phyloP scores from a whole-genome alignment of 2,329 filamentous ascomycete species.

The Cercospora janseana region DNA sequence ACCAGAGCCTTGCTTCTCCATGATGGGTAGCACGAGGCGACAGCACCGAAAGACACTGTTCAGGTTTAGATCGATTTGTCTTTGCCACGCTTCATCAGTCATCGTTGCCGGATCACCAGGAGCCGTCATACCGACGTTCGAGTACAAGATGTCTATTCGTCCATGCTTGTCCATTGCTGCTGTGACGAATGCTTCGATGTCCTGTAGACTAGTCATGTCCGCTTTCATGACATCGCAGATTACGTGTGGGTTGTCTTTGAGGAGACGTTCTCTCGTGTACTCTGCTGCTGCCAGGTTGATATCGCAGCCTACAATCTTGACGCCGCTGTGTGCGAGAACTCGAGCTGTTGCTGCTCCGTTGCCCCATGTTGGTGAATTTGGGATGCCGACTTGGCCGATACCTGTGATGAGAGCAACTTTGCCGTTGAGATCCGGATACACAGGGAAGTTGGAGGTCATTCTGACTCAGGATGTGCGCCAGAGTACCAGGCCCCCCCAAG shows the following conservation, averaged over 20 bases:
- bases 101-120: constrained; percentile 50
- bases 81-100: constrained; percentile 51
- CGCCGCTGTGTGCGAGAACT: constrained; percentile 50
- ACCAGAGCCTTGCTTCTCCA: constrained; percentile 49
- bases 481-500: too few relatives aligned
- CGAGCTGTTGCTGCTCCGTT: constrained; percentile 54
- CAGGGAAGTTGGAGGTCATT: constrained; percentile 26
- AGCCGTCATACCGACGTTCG: constrained; percentile 49
- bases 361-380: constrained; percentile 46
- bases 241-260: constrained; percentile 40
- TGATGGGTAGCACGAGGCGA: constrained; percentile 54
- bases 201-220: constrained; percentile 49
- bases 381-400: constrained; percentile 43
- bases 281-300: constrained; percentile 29
- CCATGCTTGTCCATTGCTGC: constrained; percentile 44
- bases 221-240: constrained; percentile 38
- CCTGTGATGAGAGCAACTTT: constrained; percentile 50
- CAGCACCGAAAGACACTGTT: constrained; percentile 55
- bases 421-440: constrained; percentile 38
- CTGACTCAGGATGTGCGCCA: too few relatives aligned
- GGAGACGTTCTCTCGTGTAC: constrained; percentile 36
- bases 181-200: constrained; percentile 49
- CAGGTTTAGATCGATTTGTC: constrained; percentile 56
- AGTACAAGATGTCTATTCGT: constrained; percentile 51
- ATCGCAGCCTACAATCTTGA: constrained; percentile 46